A percentile compares a stretch with the other conserved stretches of the same genome.
Evolutionary conservation across 1,139 yeast species (phyloP).

Genomic region (Hemisphaericaspora lyxosophila): DNA sequence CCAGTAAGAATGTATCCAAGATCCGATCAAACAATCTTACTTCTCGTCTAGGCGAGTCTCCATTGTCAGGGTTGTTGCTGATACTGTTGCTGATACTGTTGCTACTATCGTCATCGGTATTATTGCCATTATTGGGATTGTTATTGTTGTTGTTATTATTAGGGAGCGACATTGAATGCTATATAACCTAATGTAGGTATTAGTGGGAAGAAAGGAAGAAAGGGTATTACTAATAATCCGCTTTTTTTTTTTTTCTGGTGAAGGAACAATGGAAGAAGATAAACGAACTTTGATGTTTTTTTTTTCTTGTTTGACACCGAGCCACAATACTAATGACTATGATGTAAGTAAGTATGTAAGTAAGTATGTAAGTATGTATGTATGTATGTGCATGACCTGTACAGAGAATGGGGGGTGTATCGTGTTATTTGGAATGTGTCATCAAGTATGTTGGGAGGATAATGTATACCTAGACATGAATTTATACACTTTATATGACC

Average conservation of each 20-base stretch:
- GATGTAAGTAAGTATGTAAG: no score
- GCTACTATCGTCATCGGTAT: background rate
- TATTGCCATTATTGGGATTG: background rate
- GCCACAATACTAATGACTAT: no score
- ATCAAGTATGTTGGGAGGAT: no score
- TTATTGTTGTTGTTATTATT: background rate
- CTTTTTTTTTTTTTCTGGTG: background rate
- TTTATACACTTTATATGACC: no score
- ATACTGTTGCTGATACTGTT: background rate
- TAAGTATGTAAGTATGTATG: no score
- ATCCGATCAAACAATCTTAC: conserved; percentile 13
- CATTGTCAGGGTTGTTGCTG: background rate
- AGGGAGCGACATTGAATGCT: background rate
- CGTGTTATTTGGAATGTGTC: no score
- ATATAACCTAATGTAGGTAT: background rate
- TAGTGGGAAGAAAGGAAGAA: no score
- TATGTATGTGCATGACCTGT: no score
- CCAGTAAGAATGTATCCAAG: conserved; percentile 10
- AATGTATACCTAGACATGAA: no score
- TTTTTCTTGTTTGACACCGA: no score
- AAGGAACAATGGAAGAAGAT: background rate
- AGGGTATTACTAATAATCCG: background rate
- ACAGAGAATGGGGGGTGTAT: no score
- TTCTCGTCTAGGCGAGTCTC: conserved; percentile 8
- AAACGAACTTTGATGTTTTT: no score